phyloP scores from a whole-genome alignment of 495 filamentous ascomycete species.

The Xylaria sp. region DNA sequence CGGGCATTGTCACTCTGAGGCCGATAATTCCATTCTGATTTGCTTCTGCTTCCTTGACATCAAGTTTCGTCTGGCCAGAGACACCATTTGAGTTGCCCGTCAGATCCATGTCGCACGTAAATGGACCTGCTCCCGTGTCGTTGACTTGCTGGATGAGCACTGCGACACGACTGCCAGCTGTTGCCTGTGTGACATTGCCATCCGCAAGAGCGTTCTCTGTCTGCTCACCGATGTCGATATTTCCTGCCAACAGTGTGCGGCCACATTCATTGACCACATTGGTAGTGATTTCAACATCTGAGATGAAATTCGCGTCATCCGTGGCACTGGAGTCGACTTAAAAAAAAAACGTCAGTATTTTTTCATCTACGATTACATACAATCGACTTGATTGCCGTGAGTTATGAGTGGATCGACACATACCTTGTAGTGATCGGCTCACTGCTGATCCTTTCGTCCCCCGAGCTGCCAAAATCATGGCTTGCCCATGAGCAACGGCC shows the following conservation, averaged over 20 bases:
- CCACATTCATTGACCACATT: conserved; percentile 57
- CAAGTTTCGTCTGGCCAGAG: conserved; percentile 44
- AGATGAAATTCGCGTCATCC: conserved; percentile 58
- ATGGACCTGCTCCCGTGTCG: conserved; percentile 59
- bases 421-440: conserved; percentile 48
- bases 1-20: conserved; percentile 52
- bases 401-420: conserved; percentile 3
- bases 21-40: conserved; percentile 51
- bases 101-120: conserved; percentile 55
- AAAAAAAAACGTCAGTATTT: conserved; percentile 1
- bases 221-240: conserved; percentile 59
- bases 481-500: conserved; percentile 48
- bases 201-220: conserved; percentile 56
- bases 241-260: conserved; percentile 54
- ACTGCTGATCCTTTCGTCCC: conserved; percentile 41
- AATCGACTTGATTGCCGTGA: conserved; percentile 15
- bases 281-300: conserved; percentile 51
- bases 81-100: conserved; percentile 47
- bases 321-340: conserved; percentile 49
- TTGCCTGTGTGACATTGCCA: conserved; percentile 50
- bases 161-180: conserved; percentile 42
- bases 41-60: conserved; percentile 45
- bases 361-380: background rate
- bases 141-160: conserved; percentile 59
- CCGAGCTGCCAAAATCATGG: conserved; percentile 49